Evolutionary conservation across 495 filamentous ascomycete genomes (phyloP).

Genomic region (Neurospora hispaniola): DNA sequence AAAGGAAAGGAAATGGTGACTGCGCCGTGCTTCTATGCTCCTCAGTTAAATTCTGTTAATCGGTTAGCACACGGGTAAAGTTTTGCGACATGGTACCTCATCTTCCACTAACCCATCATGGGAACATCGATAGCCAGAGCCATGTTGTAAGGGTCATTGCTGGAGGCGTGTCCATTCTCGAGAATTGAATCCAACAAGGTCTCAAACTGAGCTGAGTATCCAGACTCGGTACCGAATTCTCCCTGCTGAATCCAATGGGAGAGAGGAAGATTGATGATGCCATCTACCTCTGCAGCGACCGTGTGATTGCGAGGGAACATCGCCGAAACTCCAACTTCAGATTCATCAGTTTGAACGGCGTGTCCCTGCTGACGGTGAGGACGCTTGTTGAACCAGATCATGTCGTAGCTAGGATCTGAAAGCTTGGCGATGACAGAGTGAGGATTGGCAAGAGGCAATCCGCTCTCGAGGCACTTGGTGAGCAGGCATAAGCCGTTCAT

Average conservation of each 20-base stretch:
- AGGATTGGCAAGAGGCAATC: conserved; percentile 14
- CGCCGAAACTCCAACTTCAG: background rate
- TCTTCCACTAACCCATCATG: background rate
- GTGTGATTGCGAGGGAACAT: background rate
- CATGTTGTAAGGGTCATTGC: background rate
- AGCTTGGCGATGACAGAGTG: conserved; percentile 12
- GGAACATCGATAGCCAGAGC: background rate
- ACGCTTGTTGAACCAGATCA: conserved; percentile 17
- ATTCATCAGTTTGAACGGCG: background rate
- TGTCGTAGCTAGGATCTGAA: conserved; percentile 11
- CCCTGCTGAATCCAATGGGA: background rate
- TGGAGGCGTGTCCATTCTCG: background rate
- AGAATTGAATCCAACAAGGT: background rate
- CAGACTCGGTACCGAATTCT: background rate
- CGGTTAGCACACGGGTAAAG: background rate
- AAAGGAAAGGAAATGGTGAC: background rate
- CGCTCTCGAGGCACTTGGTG: conserved; percentile 11
- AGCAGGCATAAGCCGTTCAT: conserved; percentile 18
- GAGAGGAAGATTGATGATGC: background rate
- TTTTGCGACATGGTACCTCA: background rate
- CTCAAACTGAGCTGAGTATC: background rate
- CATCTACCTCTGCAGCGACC: background rate
- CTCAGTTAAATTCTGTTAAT: background rate
- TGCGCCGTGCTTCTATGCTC: background rate
- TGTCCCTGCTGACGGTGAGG: background rate